These are phyloP conservation scores for Starmerella sp. DNA, from an alignment of 805 yeast genomes.

Conservation along the genomic window DNA sequence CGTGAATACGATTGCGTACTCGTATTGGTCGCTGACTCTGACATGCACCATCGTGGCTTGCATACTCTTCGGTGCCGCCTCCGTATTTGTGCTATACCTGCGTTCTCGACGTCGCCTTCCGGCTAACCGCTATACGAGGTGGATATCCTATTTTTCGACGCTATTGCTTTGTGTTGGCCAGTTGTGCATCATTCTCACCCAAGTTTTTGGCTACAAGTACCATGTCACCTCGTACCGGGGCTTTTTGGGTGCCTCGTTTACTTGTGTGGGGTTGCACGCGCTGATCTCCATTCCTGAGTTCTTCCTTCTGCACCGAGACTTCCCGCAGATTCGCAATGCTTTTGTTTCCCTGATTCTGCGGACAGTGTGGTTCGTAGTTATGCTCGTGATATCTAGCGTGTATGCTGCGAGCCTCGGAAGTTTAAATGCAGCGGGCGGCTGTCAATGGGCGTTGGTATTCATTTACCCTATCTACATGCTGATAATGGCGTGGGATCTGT, in stretches of 20 bases:
- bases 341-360: conserved; percentile 40
- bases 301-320: conserved; percentile 37
- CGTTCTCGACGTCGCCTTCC: too few relatives aligned
- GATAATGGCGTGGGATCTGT: conserved; percentile 56
- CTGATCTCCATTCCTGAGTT: conserved; percentile 38
- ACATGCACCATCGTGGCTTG: too few relatives aligned
- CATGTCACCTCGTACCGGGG: too few relatives aligned
- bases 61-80: too few relatives aligned
- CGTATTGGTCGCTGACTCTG: too few relatives aligned
- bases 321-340: conserved; percentile 27
- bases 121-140: too few relatives aligned
- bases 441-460: conserved; percentile 80
- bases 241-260: conserved; percentile 27
- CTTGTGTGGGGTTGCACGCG: conserved; percentile 46
- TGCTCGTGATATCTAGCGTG: conserved; percentile 57
- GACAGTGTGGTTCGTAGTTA: conserved; percentile 51
- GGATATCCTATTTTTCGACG: too few relatives aligned
- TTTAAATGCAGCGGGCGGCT: conserved; percentile 43
- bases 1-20: too few relatives aligned
- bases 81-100: too few relatives aligned
- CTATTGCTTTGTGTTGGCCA: too few relatives aligned
- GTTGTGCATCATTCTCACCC: too few relatives aligned
- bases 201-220: too few relatives aligned
- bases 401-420: conserved; percentile 35
- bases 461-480: conserved; percentile 64